Evolutionary conservation across 768 basidiomycete genomes (phyloP), one percentile per base, ranked within the genome.

Genomic region (Boletus vinaceobasis): DNA sequence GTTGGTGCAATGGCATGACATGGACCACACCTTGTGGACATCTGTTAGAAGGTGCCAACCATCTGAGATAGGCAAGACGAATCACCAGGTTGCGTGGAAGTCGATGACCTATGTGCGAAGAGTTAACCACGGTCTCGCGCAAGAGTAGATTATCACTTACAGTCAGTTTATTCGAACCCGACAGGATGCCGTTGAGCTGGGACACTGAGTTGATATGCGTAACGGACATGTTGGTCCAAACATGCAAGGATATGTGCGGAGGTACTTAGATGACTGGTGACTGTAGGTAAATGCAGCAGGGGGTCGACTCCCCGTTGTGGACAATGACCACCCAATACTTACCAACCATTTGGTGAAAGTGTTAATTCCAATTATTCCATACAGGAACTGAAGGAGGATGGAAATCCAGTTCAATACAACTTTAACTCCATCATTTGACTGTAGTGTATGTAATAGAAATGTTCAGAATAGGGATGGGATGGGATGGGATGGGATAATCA

Each of bases 81-180:
- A 73, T 60, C 60, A 89, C 90, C 90, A 93, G 57, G 85, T 80
- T 52, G 90, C 90, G 68, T 91, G 88, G 65, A 93, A 93, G 71
- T 93, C 90, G 56, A 93, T 89, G 55, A 93, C 85, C 88, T 90
- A 45, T 23, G 51, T 31, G 21, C 39, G 45, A 14, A n/a, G 27
- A 17, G 39, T 40, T 37, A 57, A 43, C 39, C 44, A 26, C 11
- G 2, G 23, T 31, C 15, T 23, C 37, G 37, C 19, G 7, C 39
- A 48, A 38, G 31, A 26, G 43, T 1, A 27, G 11, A 11, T 3
- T 13, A 23, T 57, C 0, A 54, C 76, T 64, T 51, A 90, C 89
- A 23, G 87, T 79, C 29, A 90, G 67, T 65, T 88, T 90, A 50
- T 80, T 78, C 4, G 81, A 81, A 61, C 80, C 78, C 7, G 77